Base-by-base conservation (phyloP, 176 grass and related monocot genomes). In the Rhynchospora breviuscula region DNA sequence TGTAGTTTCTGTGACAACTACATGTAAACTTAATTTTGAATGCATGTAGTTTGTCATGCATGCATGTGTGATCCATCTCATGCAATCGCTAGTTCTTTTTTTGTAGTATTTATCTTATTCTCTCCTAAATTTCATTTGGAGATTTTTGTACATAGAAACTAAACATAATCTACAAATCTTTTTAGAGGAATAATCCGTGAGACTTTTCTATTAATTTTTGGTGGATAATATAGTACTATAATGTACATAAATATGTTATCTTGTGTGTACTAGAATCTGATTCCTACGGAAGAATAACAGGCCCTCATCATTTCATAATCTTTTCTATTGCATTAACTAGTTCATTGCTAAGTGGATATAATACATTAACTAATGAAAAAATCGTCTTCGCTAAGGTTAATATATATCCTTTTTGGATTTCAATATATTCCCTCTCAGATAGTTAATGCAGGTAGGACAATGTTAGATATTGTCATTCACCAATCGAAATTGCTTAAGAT, bases 21-120 rank as follows among this genome's bases (percentile, higher is more conserved):
- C 48, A 52, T 49, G 18, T 43, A 6, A 59, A 58, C 54, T 72
- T 46, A 40, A 71, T 47, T 71, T 48, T 72, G 68, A 63, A 81
- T 47, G 79, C 13, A 81, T 59, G 18, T 43, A 81, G 35, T 81
- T 81, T 47, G 59, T 64, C 53, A 48, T 82, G 10, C 45, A 6
- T 21, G 56, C 53, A 48, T 82, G 10, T 61, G 12, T 21, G 56
- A 58, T 23, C n/a, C 12, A 51, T 23, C 70, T 47, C 70, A n/a
- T n/a, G n/a, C n/a, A 74, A 74, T 74, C 13, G 13, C 44, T 51
- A 51, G 45, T 29, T 67, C 12, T 82, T 67, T 67, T 48, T 17
- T n/a, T 25, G 43, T 48, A 29, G 35, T 51, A 3, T 51, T 43
- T 10, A 53, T 12, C 0, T 12, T 18, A 14, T 80, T 22, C 31